Evolutionary conservation across 768 basidiomycete species (phyloP).

Genomic region (Agrocybe pediades): DNA sequence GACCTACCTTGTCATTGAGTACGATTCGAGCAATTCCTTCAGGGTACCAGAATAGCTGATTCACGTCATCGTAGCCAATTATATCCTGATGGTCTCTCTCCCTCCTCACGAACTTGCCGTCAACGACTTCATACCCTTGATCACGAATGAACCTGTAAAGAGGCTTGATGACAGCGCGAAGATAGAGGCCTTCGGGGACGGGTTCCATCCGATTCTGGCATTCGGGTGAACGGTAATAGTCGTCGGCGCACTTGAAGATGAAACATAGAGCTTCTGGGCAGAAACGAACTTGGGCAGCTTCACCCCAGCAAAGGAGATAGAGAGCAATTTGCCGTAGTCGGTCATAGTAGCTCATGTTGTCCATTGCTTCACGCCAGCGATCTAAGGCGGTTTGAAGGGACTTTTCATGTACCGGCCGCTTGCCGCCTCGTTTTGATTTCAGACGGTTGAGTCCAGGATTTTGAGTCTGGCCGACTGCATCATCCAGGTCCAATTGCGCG

Average conservation of each 20-base stretch:
- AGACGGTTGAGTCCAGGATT: conserved; percentile 89
- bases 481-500: conserved; percentile 97
- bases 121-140: conserved; percentile 95
- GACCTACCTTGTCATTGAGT: conserved; percentile 78
- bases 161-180: conserved; percentile 88
- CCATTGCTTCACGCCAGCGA: conserved; percentile 97
- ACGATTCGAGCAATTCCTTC: conserved; percentile 95
- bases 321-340: conserved; percentile 95
- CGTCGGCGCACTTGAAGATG: conserved; percentile 99
- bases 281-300: conserved; percentile 96
- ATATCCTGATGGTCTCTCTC: conserved; percentile 93
- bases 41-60: conserved; percentile 99
- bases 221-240: conserved; percentile 98
- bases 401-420: conserved; percentile 57
- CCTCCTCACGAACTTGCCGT: conserved; percentile 91
- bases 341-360: conserved; percentile 98
- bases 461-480: conserved; percentile 89
- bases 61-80: conserved; percentile 98
- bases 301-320: conserved; percentile 96
- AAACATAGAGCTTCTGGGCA: conserved; percentile 97
- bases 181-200: conserved; percentile 94
- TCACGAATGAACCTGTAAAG: conserved; percentile 96
- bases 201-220: conserved; percentile 92
- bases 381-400: conserved; percentile 82
- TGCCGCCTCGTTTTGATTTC: conserved; percentile 62